Conservation (phyloP, 106 monocot genomes). For the Dendrobium officinale region DNA sequence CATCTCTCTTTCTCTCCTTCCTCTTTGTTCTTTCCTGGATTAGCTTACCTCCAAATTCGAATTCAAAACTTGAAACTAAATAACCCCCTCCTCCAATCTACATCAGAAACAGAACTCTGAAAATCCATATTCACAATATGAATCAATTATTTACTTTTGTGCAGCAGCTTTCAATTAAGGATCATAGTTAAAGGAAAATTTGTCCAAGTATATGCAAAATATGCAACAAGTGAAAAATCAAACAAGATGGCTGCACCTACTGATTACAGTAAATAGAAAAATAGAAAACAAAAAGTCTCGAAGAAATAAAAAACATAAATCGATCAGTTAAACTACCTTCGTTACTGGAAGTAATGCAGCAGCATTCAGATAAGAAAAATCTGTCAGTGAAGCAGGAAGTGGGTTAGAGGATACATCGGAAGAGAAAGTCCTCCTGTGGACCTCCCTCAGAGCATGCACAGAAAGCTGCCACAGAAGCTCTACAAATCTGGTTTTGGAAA, state of each 20-base stretch:
- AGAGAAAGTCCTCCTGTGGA: slow-evolving; percentile 74
- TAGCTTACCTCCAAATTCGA: too few species aligned
- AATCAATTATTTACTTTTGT: too few species aligned
- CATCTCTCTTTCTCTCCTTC: too few species aligned
- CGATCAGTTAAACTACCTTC: slow-evolving; percentile 37
- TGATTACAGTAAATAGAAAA: background rate
- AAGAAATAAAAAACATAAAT: background rate
- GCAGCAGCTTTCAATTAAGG: too few species aligned
- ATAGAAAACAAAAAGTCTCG: background rate
- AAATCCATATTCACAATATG: too few species aligned
- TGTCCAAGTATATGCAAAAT: background rate
- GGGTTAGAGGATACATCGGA: slow-evolving; percentile 75
- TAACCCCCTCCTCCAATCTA: too few species aligned
- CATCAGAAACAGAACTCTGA: too few species aligned
- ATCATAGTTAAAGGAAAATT: background rate
- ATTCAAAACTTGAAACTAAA: too few species aligned
- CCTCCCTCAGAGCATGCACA: slow-evolving; percentile 90
- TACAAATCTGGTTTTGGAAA: slow-evolving; percentile 61
- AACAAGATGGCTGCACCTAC: background rate
- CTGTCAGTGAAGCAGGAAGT: slow-evolving; percentile 72
- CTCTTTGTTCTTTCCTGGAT: too few species aligned
- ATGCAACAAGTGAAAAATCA: background rate
- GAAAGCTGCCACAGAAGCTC: slow-evolving; percentile 99
- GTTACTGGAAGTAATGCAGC: slow-evolving; percentile 89
- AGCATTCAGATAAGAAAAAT: slow-evolving; percentile 86